Evolutionary conservation across 2,329 filamentous ascomycete species (phyloP).

Genomic region (Elsinoe ampelina): DNA sequence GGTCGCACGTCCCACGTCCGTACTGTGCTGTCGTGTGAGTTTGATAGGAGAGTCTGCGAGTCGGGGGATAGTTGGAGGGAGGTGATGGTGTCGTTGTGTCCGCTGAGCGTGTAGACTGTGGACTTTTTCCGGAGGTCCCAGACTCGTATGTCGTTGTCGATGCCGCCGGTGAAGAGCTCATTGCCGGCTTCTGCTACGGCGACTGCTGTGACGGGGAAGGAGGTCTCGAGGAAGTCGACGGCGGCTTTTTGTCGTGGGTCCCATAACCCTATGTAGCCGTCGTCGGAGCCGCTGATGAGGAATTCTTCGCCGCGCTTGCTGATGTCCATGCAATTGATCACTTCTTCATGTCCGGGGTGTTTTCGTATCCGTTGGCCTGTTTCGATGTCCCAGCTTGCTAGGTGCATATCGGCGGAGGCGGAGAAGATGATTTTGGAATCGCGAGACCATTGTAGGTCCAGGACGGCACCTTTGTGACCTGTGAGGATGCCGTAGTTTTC

Average conservation of each 20-base stretch:
- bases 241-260: conserved; percentile 86
- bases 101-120: conserved; percentile 75
- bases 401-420: conserved; percentile 83
- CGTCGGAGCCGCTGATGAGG: conserved; percentile 83
- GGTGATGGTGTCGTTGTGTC: conserved; percentile 86
- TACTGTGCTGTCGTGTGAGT: conserved; percentile 88
- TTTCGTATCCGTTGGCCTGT: conserved; percentile 85
- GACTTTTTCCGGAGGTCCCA: conserved; percentile 94
- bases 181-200: conserved; percentile 90
- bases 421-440: conserved; percentile 87
- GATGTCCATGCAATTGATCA: conserved; percentile 87
- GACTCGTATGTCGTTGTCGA: conserved; percentile 94
- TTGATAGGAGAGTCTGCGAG: conserved; percentile 79
- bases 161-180: conserved; percentile 87
- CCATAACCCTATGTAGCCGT: conserved; percentile 83
- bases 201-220: conserved; percentile 85
- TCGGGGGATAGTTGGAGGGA: conserved; percentile 88
- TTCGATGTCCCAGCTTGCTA: conserved; percentile 91
- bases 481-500: conserved; percentile 86
- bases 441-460: conserved; percentile 94
- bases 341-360: conserved; percentile 86
- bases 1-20: conserved; percentile 94
- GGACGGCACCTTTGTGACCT: conserved; percentile 81
- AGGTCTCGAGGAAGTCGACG: conserved; percentile 77
- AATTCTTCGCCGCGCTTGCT: conserved; percentile 85